Evolutionary conservation across 2,329 filamentous ascomycete genomes (phyloP), one percentile per base, ranked within the genome.

Genomic region (Cladosporium sphaerospermum): DNA sequence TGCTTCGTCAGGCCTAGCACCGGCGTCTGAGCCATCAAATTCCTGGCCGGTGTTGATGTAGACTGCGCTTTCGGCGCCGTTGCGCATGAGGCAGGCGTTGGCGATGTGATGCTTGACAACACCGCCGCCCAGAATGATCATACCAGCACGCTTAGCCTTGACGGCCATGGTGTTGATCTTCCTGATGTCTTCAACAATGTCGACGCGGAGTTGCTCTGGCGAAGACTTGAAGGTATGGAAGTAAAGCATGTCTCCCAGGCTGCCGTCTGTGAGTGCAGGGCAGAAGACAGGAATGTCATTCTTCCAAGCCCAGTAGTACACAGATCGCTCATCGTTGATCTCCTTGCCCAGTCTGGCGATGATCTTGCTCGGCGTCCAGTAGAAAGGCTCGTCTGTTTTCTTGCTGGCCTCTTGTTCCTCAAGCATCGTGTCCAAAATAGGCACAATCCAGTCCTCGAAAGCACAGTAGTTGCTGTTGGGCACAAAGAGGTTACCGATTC

Each of bases 71-170:
- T 99, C 93, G 13, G 93, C 93, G 2, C 93, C 93, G 64, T 99
- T 99, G 46, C 93, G 83, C 93, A 99, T 97, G 63, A 99, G 71
- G 63, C 90, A 96, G 2, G 93, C 93, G 69, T 99, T 99, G 48
- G 93, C 91, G 67, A 99, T 97, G 70, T 99, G 93, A 66, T 99
- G 93, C 75, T 99, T 99, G 64, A 99, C 81, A n/a, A 99, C 75
- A 1, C 93, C 93, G 6, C 93, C 93, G 0, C 93, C 93, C 0
- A 99, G 77, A 53, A 99, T 89, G 61, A 99, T 91, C 86, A 97
- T 97, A 47, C 93, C 93, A 0, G 89, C 87, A 52, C 89, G 78
- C 72, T 90, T 89, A 2, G 93, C 93, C 11, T 88, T 78, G 32
- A 97, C 88, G 0, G 92, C 84, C 57, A 97, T 84, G 11, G 88